phyloP scores from a whole-genome alignment of 2,329 filamentous ascomycete genomes.

The Fusarium veterinarium region DNA sequence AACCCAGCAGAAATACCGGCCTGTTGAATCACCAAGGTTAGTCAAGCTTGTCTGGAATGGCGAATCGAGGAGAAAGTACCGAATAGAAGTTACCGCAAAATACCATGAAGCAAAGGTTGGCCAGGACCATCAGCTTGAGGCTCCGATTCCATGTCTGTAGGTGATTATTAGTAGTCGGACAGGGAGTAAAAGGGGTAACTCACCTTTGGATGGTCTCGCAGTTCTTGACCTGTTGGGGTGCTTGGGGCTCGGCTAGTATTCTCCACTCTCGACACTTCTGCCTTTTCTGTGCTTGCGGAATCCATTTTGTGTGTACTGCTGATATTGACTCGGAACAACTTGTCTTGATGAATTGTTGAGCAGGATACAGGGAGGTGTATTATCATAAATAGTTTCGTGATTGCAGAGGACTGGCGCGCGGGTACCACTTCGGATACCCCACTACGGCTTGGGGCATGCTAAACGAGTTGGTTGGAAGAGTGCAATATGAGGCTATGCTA shows the following conservation, averaged over 20 bases:
- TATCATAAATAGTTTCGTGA: background rate
- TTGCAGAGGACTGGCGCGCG: rapidly evolving
- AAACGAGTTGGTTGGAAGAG: background rate
- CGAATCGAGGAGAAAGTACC: background rate
- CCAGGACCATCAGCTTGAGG: background rate
- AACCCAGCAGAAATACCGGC: background rate
- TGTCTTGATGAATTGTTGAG: background rate
- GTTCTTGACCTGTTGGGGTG: background rate
- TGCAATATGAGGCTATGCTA: background rate
- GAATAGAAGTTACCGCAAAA: slow-evolving; percentile 1
- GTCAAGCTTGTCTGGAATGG: rapidly evolving
- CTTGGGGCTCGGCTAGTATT: background rate
- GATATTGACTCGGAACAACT: rapidly evolving
- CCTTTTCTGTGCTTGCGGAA: background rate
- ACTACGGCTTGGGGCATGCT: background rate
- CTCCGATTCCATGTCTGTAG: background rate
- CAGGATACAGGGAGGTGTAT: background rate
- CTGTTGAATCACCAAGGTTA: background rate
- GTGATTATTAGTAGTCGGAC: rapidly evolving
- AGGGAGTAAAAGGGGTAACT: background rate
- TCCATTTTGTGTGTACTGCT: background rate
- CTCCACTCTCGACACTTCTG: background rate
- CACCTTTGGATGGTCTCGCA: background rate
- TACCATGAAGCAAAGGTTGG: background rate
- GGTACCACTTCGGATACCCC: background rate